Percentiles rank a stretch among this genome's conserved stretches.
These are phyloP conservation scores for Marasmius tenuissimus DNA, from an alignment of 1,284 basidiomycete species.

Conservation along the genomic window DNA sequence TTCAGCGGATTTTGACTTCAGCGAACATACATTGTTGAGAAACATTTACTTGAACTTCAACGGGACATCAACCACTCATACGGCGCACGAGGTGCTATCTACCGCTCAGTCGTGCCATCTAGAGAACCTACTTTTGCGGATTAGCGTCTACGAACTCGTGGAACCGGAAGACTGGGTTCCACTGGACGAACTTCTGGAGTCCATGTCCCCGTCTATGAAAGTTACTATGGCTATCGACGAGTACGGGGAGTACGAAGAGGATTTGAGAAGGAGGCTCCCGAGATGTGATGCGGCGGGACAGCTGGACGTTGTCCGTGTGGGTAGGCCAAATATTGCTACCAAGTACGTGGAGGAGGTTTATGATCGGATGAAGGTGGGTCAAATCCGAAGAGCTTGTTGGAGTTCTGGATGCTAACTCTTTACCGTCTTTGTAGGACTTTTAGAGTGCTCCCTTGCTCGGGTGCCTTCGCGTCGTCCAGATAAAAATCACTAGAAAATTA, in stretches of 20 bases:
- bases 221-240: not conserved
- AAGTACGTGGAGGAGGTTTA: slow-evolving; percentile 7
- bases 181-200: not conserved
- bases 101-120: not conserved
- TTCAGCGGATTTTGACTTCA: slow-evolving; percentile 7
- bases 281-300: not conserved
- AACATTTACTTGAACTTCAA: slow-evolving; percentile 4
- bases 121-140: slow-evolving; percentile 2
- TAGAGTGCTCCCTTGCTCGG: too few relatives aligned
- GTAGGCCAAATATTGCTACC: not conserved
- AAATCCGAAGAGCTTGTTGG: not conserved
- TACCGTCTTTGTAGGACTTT: too few relatives aligned
- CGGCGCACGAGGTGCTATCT: not conserved
- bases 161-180: slow-evolving; percentile 2
- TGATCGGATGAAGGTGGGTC: slow-evolving; percentile 5
- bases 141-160: slow-evolving; percentile 3
- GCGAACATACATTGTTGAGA: not conserved
- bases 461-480: too few relatives aligned
- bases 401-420: not conserved
- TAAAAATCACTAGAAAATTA: too few relatives aligned
- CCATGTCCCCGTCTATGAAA: not conserved
- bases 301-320: not conserved
- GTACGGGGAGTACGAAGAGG: not conserved
- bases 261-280: not conserved
- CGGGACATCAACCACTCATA: slow-evolving; percentile 1